Evolutionary conservation across 345 rosid genomes (phyloP).

Genomic region (Boechera divaricarpa): DNA sequence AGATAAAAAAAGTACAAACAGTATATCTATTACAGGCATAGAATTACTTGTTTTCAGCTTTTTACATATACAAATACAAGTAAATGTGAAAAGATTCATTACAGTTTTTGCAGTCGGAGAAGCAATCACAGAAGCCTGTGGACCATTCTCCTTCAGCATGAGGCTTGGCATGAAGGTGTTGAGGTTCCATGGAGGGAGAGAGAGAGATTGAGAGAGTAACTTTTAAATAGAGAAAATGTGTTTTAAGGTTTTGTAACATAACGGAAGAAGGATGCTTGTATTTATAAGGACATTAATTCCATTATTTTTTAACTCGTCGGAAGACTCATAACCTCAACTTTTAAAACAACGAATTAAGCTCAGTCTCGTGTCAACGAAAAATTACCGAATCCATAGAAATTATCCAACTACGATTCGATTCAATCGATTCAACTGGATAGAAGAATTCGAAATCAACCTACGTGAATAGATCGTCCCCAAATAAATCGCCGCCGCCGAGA

Average conservation of each 20-base stretch:
- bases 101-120: constrained; percentile 49
- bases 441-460: too few species aligned
- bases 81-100: constrained; percentile 4
- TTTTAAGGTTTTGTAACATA: background rate
- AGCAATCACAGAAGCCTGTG: constrained; percentile 58
- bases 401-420: too few species aligned
- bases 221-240: background rate
- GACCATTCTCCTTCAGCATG: constrained; percentile 52
- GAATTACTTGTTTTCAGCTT: background rate
- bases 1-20: background rate
- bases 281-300: constrained; percentile 18
- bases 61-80: background rate
- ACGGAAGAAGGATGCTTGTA: constrained; percentile 8
- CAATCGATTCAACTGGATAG: too few species aligned
- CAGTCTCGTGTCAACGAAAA: too few species aligned
- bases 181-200: constrained; percentile 37
- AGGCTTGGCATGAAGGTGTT: constrained; percentile 34
- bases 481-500: too few species aligned
- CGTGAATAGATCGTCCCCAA: too few species aligned
- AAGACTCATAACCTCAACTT: background rate
- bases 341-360: too few species aligned
- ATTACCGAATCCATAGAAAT: too few species aligned
- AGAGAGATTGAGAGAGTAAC: background rate
- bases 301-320: background rate
- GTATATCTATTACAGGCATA: background rate